phyloP scores from a whole-genome alignment of 768 basidiomycete genomes.

The Suillus occidentalis region DNA sequence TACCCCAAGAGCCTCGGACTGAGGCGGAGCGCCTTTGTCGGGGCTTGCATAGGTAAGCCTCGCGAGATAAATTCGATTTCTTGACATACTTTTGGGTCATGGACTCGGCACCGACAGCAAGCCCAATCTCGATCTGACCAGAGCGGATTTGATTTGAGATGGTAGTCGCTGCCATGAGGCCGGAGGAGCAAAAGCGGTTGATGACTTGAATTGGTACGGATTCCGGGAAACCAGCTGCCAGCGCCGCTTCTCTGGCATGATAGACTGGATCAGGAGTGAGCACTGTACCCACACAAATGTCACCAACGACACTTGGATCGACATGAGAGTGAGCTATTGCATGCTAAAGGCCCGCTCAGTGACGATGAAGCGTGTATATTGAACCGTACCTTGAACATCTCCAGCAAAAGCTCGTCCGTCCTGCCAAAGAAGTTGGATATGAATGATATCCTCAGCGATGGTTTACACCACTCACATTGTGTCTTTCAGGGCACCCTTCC shows the following conservation, averaged over 20 bases:
- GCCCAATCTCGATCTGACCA: constrained; percentile 79
- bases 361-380: neutral
- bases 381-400: constrained; percentile 68
- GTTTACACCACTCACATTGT: constrained; percentile 44
- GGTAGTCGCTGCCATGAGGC: constrained; percentile 79
- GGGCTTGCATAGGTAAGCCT: constrained; percentile 41
- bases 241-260: constrained; percentile 69
- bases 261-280: constrained; percentile 65
- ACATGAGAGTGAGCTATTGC: constrained; percentile 56
- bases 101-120: constrained; percentile 83
- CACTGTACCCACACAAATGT: constrained; percentile 81
- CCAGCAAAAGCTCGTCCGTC: constrained; percentile 76
- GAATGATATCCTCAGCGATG: neutral
- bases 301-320: constrained; percentile 65
- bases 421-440: constrained; percentile 35
- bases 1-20: constrained; percentile 60
- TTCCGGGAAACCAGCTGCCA: constrained; percentile 83
- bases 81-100: constrained; percentile 72
- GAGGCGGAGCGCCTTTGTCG: constrained; percentile 58
- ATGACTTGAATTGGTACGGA: constrained; percentile 70
- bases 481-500: constrained; percentile 75
- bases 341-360: constrained; percentile 42
- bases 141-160: constrained; percentile 74
- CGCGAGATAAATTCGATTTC: constrained; percentile 12
- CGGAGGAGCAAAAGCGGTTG: constrained; percentile 83